These are phyloP conservation scores for Davidsoniella virescens DNA, from an alignment of 2,329 filamentous ascomycete species.

Conservation along the genomic window DNA sequence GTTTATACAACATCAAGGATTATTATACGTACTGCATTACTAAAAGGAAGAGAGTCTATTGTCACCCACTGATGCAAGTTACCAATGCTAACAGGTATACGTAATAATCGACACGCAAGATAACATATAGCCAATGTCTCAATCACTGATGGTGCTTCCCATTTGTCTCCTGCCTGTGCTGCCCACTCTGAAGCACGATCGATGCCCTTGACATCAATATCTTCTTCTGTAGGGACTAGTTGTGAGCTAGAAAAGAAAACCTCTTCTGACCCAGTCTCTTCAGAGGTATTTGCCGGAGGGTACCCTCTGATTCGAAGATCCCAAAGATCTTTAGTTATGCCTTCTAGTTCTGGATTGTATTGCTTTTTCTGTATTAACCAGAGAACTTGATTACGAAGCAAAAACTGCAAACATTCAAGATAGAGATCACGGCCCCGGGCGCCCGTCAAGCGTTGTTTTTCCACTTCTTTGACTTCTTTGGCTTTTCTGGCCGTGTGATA, in stretches of 20 bases:
- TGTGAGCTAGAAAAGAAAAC: conserved; percentile 22
- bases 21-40: conserved; percentile 40
- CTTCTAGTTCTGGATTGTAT: conserved; percentile 59
- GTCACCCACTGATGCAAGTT: conserved; percentile 56
- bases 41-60: conserved; percentile 53
- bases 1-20: not conserved
- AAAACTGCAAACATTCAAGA: conserved; percentile 67
- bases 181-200: conserved; percentile 28
- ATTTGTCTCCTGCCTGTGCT: conserved; percentile 28
- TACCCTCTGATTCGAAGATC: conserved; percentile 42
- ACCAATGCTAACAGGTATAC: conserved; percentile 58
- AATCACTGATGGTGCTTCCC: conserved; percentile 48
- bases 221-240: conserved; percentile 14
- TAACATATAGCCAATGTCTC: conserved; percentile 71
- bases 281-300: conserved; percentile 16
- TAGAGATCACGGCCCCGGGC: conserved; percentile 59
- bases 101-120: conserved; percentile 57
- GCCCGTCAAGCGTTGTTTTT: conserved; percentile 45
- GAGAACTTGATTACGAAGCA: conserved; percentile 65
- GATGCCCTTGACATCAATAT: conserved; percentile 15
- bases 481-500: conserved; percentile 19
- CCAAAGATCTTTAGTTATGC: conserved; percentile 73
- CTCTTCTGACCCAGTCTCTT: conserved; percentile 3
- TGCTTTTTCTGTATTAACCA: conserved; percentile 54
- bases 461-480: conserved; percentile 36